Percentiles rank a stretch among this genome's conserved stretches.
Evolutionary conservation across 495 filamentous ascomycete species (phyloP).

Genomic region (Apiosordaria backusii): DNA sequence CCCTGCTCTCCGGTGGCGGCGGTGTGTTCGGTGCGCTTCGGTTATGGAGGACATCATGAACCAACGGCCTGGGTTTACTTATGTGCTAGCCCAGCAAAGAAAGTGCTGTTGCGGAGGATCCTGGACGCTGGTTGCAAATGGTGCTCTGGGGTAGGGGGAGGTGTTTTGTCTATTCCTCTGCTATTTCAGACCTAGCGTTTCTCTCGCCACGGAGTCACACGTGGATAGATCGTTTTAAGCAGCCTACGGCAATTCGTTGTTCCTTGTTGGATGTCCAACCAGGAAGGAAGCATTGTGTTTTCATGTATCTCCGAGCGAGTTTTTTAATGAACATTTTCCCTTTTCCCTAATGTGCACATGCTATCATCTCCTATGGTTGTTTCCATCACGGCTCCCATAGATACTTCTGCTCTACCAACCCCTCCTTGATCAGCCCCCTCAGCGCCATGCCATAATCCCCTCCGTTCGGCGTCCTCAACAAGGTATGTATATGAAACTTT

Average conservation of each 20-base stretch:
- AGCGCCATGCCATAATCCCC: slow-evolving; percentile 66
- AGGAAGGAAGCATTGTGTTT: background rate
- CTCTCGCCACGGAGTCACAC: too few relatives aligned
- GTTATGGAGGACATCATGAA: slow-evolving; percentile 59
- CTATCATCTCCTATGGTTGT: background rate
- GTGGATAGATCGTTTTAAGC: too few relatives aligned
- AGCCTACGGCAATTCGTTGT: too few relatives aligned
- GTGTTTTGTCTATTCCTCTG: too few relatives aligned
- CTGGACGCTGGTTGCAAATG: slow-evolving; percentile 41
- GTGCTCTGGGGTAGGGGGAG: slow-evolving; percentile 7
- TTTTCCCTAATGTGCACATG: background rate
- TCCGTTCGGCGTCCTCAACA: slow-evolving; percentile 65
- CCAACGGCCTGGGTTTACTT: slow-evolving; percentile 42
- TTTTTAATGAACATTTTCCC: background rate
- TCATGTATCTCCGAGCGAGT: background rate
- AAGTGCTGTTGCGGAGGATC: slow-evolving; percentile 51
- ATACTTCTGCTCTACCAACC: slow-evolving; percentile 36
- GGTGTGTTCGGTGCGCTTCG: slow-evolving; percentile 58
- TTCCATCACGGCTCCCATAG: slow-evolving; percentile 32
- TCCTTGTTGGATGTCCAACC: background rate
- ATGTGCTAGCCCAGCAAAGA: slow-evolving; percentile 51
- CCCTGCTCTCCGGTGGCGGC: slow-evolving; percentile 41
- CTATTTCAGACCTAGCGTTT: too few relatives aligned
- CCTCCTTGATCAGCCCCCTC: slow-evolving; percentile 28
- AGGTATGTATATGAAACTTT: slow-evolving; percentile 74